A percentile compares a stretch with the other conserved stretches of the same genome.
Conservation (phyloP, 345 rosid species). For the Gossypium turneri region DNA sequence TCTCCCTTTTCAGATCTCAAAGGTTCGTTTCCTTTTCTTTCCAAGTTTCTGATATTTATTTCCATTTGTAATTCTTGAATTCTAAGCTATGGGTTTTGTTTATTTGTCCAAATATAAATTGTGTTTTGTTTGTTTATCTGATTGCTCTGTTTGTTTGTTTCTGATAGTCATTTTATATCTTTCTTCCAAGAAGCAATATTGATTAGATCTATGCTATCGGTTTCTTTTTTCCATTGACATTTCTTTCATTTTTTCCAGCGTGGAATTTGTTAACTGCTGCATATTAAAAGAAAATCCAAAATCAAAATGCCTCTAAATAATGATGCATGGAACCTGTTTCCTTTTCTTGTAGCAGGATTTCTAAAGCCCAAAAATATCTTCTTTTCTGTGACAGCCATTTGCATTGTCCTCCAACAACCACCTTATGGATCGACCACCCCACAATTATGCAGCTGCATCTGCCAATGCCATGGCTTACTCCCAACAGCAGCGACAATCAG, state of each 20-base stretch:
- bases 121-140: background rate
- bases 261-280: background rate
- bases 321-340: background rate
- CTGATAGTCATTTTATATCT: background rate
- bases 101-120: background rate
- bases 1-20: background rate
- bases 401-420: background rate
- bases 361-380: background rate
- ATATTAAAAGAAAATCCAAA: background rate
- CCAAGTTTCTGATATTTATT: background rate
- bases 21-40: background rate
- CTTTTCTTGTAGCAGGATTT: background rate
- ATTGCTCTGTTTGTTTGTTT: background rate
- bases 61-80: background rate
- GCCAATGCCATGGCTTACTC: slow-evolving; percentile 75
- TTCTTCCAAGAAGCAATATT: background rate
- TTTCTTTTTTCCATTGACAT: background rate
- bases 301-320: background rate
- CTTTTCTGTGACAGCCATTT: background rate
- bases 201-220: slow-evolving; percentile 11
- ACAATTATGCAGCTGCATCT: slow-evolving; percentile 48
- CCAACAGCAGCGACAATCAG: slow-evolving; percentile 65
- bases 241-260: background rate
- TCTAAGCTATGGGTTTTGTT: background rate
- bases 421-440: slow-evolving; percentile 47